Base-by-base conservation (phyloP, 2,329 filamentous ascomycete species). In the Colletotrichum phormii region DNA sequence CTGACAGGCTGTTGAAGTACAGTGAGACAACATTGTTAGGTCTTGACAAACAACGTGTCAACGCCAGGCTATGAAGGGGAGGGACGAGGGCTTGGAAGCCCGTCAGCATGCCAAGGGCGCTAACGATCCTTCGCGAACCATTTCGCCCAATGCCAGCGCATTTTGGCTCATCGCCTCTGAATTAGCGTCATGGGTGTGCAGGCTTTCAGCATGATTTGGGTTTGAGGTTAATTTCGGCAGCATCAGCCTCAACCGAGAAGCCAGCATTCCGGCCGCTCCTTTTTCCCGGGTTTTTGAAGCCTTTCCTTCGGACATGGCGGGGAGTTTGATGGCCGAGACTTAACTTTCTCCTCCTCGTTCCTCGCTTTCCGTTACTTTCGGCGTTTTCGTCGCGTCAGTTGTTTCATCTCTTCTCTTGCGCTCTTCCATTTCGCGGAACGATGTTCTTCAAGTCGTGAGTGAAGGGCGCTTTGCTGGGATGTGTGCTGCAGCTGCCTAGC, bases 31-130 rank as follows among this genome's bases (percentile, higher is more conserved):
- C 15, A 3, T 51, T 31, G 13, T 11, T 13, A 26, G 26, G 18
- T 5, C 12, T 8, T 5, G 31, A 1, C 51, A 26, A 26, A 15
- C 9, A 33, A 42, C 6, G 37, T 42, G 37, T 15, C 37, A 42
- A 42, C 15, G 37, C 15, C 29, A 22, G 42, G 11, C 12, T 18
- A 7, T 12, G 59, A 31, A n/a, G 3, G 13, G 6, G 22, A 31
- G 13, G 6, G 22, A 31, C 15, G 29, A 24, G 37, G 37, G 26
- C 15, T 62, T 8, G 18, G 24, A 37, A 8, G n/a, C 37, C 37
- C 26, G 61, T 64, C 61, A 67, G 64, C 64, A 31, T 29, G 54
- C 64, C 37, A 59, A 67, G 42, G 24, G 63, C 37, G 64, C 64
- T 60, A 67, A 59, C 3, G 29, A 60, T 60, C 64, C 54, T 51